These are phyloP conservation scores for Fusarium albidum DNA, from an alignment of 2,329 filamentous ascomycete species.

Conservation along the genomic window DNA sequence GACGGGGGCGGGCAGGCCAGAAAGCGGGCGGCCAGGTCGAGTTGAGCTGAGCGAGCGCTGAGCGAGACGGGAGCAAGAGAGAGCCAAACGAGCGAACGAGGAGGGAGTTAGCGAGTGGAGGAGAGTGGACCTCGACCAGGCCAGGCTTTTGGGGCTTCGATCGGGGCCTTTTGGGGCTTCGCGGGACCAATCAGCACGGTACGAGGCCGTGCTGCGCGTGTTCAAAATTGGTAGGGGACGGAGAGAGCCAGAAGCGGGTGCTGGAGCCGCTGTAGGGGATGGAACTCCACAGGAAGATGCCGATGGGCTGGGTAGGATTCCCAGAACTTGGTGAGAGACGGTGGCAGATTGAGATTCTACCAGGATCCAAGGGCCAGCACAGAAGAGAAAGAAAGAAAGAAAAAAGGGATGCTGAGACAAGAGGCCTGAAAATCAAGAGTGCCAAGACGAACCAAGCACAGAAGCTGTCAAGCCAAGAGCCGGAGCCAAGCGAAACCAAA, in stretches of 20 bases:
- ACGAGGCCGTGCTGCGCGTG: slow-evolving; percentile 14
- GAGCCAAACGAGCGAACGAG: slow-evolving; percentile 22
- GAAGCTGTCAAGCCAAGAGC: slow-evolving; percentile 31
- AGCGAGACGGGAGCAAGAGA: slow-evolving; percentile 4
- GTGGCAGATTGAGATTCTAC: slow-evolving; percentile 22
- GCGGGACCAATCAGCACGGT: slow-evolving; percentile 23
- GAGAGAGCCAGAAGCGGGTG: slow-evolving; percentile 9
- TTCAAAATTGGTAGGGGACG: slow-evolving; percentile 5
- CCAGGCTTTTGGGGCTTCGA: slow-evolving; percentile 30
- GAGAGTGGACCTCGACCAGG: slow-evolving; percentile 29
- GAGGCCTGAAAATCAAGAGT: slow-evolving; percentile 13
- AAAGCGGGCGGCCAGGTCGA: slow-evolving; percentile 16
- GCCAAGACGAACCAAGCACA: slow-evolving; percentile 33
- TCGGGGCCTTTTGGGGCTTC: slow-evolving; percentile 20
- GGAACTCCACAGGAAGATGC: not conserved
- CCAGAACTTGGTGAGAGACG: slow-evolving; percentile 4
- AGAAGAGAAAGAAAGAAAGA: slow-evolving; percentile 5
- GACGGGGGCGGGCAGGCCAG: slow-evolving; percentile 29
- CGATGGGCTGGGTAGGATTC: not conserved
- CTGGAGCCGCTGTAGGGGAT: not conserved
- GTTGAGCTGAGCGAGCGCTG: slow-evolving; percentile 18
- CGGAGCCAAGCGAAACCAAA: slow-evolving; percentile 28
- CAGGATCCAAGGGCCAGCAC: slow-evolving; percentile 13
- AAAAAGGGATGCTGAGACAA: slow-evolving; percentile 29
- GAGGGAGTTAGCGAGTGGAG: slow-evolving; percentile 26